A percentile compares a stretch with the other conserved stretches of the same genome.
Conservation (phyloP, 352 stramenopile species). For the Phytopythium cucurbitacearum region DNA sequence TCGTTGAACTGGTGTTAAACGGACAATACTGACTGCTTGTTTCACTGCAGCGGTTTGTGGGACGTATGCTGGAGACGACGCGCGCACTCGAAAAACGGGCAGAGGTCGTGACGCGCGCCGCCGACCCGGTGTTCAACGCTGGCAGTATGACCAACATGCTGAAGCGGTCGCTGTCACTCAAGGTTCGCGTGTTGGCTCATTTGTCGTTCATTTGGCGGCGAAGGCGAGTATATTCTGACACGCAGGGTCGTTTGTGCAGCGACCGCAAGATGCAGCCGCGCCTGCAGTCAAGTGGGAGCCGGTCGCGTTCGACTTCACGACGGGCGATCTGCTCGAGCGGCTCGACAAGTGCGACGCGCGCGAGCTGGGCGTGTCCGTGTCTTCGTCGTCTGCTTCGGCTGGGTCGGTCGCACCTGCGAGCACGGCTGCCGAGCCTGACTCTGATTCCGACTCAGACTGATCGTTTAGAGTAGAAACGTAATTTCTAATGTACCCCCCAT, state of each 20-base stretch:
- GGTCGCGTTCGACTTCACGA: constrained; percentile 52
- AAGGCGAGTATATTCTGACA: not conserved
- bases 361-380: constrained; percentile 60
- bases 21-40: not conserved
- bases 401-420: not conserved
- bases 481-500: constrained; percentile 9
- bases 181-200: constrained; percentile 25
- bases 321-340: constrained; percentile 40
- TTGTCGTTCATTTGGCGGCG: too few species aligned
- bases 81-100: constrained; percentile 61
- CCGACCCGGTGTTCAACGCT: constrained; percentile 57
- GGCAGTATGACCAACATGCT: constrained; percentile 51
- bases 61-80: constrained; percentile 46
- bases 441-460: constrained; percentile 9
- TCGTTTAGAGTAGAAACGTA: constrained; percentile 8
- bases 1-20: not conserved
- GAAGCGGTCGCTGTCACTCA: constrained; percentile 57
- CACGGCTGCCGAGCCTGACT: constrained; percentile 1
- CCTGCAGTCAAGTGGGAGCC: constrained; percentile 51
- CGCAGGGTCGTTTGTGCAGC: constrained; percentile 8
- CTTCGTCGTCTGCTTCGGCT: constrained; percentile 10
- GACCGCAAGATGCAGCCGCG: constrained; percentile 16
- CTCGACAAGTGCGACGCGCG: constrained; percentile 52
- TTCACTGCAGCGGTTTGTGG: constrained; percentile 48
- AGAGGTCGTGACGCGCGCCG: constrained; percentile 45